Base-by-base conservation (phyloP, 2,329 filamentous ascomycete species). In the Knufia fluminis region DNA sequence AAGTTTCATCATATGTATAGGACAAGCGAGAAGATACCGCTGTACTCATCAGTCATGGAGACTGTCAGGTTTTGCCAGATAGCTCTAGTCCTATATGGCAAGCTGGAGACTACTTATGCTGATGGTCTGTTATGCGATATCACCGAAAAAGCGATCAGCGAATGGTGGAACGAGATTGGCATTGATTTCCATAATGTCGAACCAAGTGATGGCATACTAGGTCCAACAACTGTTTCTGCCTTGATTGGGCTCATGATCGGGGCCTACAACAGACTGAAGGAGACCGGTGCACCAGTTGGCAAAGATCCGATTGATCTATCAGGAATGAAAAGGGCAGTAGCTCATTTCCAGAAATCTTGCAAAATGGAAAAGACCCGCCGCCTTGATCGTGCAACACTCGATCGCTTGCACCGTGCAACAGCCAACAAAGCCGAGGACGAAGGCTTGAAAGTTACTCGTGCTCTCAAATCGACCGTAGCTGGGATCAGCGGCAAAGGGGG, bases 121-220 rank as follows among this genome's bases (percentile, higher is more conserved):
- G 92, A 98, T 61, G 92, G 92, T 0, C 70, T 96, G 20, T 76
- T 98, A 2, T 98, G 92, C 64, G 92, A 98, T 68, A 75, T 92
- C 38, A 97, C 92, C 0, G 92, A 98, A 65, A 83, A 78, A 54
- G 88, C 90, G 1, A 81, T 97, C 59, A 84, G 83, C 54, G 86
- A 96, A 64, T 98, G 92, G 92, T 97, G 92, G 92, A 83, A 86
- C 1, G 87, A 95, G 60, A 84, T 96, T 52, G 92, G 92, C 1
- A 83, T 83, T 0, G 91, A 97, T 57, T 83, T 92, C 61, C 96
- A 91, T 71, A 94, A 91, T 49, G 79, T 89, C 28, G 92, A 97
- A 65, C 91, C 92, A 1, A 85, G 85, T 8, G 92, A 98, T 67
- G 91, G 91, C 10, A 89, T 94, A 19, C 71, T 98, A 2, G 92